Percentiles rank a stretch among this genome's conserved stretches.
These are phyloP conservation scores for Lodderomyces elongisporus DNA, from an alignment of 1,139 yeast genomes.

Conservation along the genomic window DNA sequence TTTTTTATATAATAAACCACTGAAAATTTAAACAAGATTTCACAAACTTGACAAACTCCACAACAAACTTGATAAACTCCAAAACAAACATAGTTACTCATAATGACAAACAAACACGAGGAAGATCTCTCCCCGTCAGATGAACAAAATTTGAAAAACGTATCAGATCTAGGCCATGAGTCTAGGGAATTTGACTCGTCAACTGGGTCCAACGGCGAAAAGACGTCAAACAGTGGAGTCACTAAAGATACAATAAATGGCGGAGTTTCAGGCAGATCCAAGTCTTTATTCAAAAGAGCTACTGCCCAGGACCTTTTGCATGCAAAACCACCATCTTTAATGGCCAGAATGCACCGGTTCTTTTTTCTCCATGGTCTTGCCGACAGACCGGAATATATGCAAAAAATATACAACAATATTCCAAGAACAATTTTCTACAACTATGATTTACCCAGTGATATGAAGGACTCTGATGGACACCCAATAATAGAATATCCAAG, in stretches of 20 bases:
- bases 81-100: no score
- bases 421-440: slow-evolving; percentile 40
- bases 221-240: not conserved
- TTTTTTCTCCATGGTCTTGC: slow-evolving; percentile 30
- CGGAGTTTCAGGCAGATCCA: not conserved
- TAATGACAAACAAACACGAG: no score
- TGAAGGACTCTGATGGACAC: slow-evolving; percentile 42
- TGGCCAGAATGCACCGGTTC: slow-evolving; percentile 23
- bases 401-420: slow-evolving; percentile 29
- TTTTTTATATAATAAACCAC: no score
- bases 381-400: slow-evolving; percentile 31
- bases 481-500: slow-evolving; percentile 63
- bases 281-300: no score
- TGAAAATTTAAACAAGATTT: no score
- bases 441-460: slow-evolving; percentile 27
- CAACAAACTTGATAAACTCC: no score
- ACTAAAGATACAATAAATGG: not conserved
- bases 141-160: not conserved
- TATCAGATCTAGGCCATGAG: slow-evolving; percentile 1
- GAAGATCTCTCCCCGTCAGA: no score
- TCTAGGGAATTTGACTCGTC: slow-evolving; percentile 5
- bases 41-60: no score
- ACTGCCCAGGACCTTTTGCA: slow-evolving; percentile 20
- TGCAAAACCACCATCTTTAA: slow-evolving; percentile 31
- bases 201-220: slow-evolving; percentile 3